phyloP scores from a whole-genome alignment of 768 basidiomycete genomes.

The Lentinula lateritia region DNA sequence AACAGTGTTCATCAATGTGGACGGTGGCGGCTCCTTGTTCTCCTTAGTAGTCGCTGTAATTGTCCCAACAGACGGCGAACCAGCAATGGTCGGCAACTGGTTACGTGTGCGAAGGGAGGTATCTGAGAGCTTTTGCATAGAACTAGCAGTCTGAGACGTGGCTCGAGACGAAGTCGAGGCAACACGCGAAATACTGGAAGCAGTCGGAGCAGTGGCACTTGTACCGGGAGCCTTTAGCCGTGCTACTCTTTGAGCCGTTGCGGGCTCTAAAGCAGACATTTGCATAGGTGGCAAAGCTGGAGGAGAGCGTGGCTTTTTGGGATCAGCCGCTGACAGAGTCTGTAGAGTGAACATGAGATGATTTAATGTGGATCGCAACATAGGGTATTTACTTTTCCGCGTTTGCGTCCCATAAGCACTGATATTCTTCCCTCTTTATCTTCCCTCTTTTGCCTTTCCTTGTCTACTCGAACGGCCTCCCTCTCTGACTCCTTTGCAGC shows the following conservation, averaged over 20 bases:
- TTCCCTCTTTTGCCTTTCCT: slow-evolving; percentile 59
- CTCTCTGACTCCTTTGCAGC: slow-evolving; percentile 44
- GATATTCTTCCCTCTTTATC: slow-evolving; percentile 91
- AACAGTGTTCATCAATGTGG: slow-evolving; percentile 46
- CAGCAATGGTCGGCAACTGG: slow-evolving; percentile 86
- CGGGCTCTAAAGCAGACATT: slow-evolving; percentile 75
- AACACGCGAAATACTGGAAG: slow-evolving; percentile 7
- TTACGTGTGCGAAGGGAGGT: slow-evolving; percentile 67
- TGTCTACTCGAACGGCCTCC: slow-evolving; percentile 38
- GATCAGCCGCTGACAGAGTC: slow-evolving; percentile 82
- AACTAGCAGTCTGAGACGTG: slow-evolving; percentile 80
- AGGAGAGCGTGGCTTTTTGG: slow-evolving; percentile 65
- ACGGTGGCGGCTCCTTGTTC: slow-evolving; percentile 48
- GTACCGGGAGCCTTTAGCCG: slow-evolving; percentile 60
- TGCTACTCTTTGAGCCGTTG: slow-evolving; percentile 81
- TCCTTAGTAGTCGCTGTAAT: slow-evolving; percentile 49
- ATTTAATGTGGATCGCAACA: slow-evolving; percentile 12
- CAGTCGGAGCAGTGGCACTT: slow-evolving; percentile 24
- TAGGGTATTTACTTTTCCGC: slow-evolving; percentile 71
- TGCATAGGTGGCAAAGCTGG: slow-evolving; percentile 86
- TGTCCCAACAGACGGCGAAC: slow-evolving; percentile 84
- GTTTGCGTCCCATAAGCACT: slow-evolving; percentile 79
- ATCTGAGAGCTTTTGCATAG: slow-evolving; percentile 85
- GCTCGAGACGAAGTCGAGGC: slow-evolving; percentile 51
- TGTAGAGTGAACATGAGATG: slow-evolving; percentile 22